A percentile compares a stretch with the other conserved stretches of the same genome.
Evolutionary conservation across 2,329 filamentous ascomycete species (phyloP).

Genomic region (Chaetomiaceae sp.): DNA sequence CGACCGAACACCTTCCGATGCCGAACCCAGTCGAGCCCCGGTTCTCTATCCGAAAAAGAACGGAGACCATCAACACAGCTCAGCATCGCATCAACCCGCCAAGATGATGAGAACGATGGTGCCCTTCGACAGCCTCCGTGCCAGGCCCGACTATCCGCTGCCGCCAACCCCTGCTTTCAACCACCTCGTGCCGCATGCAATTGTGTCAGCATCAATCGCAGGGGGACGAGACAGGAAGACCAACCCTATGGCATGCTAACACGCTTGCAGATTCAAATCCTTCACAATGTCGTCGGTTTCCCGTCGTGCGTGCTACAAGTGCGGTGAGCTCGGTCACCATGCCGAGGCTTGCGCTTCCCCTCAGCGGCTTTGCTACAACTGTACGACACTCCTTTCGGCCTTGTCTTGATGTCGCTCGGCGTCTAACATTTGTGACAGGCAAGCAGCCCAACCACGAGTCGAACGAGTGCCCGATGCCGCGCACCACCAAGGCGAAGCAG

Average conservation of each 20-base stretch:
- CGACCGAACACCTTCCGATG: too few species aligned
- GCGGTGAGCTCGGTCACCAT: conserved; percentile 76
- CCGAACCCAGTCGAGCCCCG: too few species aligned
- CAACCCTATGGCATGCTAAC: conserved; percentile 9
- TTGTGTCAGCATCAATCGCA: conserved; percentile 9
- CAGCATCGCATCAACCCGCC: not conserved
- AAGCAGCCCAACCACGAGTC: conserved; percentile 93
- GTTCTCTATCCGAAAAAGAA: too few species aligned
- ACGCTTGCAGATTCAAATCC: not conserved
- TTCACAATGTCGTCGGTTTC: conserved; percentile 68
- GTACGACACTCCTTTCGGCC: conserved; percentile 49
- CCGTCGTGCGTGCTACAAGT: conserved; percentile 78
- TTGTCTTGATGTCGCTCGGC: not conserved
- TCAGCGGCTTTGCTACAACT: conserved; percentile 99
- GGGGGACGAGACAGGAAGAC: not conserved
- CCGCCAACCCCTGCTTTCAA: not conserved
- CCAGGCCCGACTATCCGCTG: too few species aligned
- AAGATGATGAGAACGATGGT: not conserved
- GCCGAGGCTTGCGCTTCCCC: conserved; percentile 94
- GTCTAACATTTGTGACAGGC: conserved; percentile 42
- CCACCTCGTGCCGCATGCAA: conserved; percentile 6
- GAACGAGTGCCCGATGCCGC: conserved; percentile 91
- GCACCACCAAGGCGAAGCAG: conserved; percentile 98
- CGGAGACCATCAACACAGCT: too few species aligned
- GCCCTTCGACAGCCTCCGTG: too few species aligned